Evolutionary conservation across 129 eudicot species (phyloP).

Genomic region (Flaveria ramosissima): DNA sequence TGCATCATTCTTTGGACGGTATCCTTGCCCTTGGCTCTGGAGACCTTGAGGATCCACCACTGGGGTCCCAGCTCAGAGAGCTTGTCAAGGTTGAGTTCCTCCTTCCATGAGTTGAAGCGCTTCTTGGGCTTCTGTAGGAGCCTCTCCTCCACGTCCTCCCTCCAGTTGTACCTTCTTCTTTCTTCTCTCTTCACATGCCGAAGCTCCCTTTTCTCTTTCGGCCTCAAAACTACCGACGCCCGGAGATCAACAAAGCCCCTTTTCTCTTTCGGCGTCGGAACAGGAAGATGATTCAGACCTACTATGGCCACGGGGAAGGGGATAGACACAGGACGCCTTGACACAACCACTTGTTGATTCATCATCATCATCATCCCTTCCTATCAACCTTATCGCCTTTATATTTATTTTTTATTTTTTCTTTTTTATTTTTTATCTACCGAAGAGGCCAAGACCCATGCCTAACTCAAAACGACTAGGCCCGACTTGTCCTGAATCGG

Average conservation of each 20-base stretch:
- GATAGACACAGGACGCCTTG: slow-evolving; percentile 44
- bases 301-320: not conserved
- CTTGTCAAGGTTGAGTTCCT: slow-evolving; percentile 74
- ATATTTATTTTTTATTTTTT: no score
- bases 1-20: slow-evolving; percentile 54
- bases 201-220: slow-evolving; percentile 57
- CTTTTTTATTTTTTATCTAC: no score
- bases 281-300: no score
- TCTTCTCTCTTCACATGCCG: slow-evolving; percentile 71
- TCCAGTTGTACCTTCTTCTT: slow-evolving; percentile 62
- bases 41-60: slow-evolving; percentile 88
- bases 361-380: not conserved
- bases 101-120: slow-evolving; percentile 63
- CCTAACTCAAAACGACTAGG: no score
- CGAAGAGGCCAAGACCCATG: no score
- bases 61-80: slow-evolving; percentile 76
- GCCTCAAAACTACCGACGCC: not conserved
- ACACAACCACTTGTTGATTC: slow-evolving; percentile 40
- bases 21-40: slow-evolving; percentile 54
- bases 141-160: slow-evolving; percentile 73
- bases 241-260: not conserved
- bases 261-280: no score
- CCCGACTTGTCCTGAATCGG: no score
- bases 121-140: slow-evolving; percentile 70
- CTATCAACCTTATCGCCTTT: no score